These are phyloP conservation scores for Fusarium robinianum DNA, from an alignment of 2,329 filamentous ascomycete species.

Conservation along the genomic window DNA sequence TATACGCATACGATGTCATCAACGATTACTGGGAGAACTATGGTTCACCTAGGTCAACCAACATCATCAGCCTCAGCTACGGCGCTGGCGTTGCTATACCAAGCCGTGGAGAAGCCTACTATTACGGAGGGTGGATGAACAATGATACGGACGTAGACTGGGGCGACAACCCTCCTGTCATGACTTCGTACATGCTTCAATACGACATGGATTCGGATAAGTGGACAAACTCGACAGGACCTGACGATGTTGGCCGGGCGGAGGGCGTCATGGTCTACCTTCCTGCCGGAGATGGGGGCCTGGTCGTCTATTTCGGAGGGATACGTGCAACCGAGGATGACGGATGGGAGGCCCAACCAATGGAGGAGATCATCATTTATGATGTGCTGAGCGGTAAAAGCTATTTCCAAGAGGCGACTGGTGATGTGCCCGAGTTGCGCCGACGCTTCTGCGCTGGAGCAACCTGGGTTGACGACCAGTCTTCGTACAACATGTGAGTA, in stretches of 20 bases:
- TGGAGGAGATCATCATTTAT: conserved; percentile 60
- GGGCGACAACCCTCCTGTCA: conserved; percentile 49
- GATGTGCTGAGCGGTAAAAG: conserved; percentile 62
- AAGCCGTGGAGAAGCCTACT: conserved; percentile 60
- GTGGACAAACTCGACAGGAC: conserved; percentile 59
- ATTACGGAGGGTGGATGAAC: conserved; percentile 66
- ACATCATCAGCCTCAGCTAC: conserved; percentile 55
- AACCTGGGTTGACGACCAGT: conserved; percentile 61
- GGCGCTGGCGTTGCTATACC: conserved; percentile 61
- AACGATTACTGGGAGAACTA: conserved; percentile 60
- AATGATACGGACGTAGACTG: conserved; percentile 57
- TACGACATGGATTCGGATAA: conserved; percentile 59
- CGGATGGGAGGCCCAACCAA: conserved; percentile 49
- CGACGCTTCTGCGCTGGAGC: conserved; percentile 65
- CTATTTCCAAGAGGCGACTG: conserved; percentile 61
- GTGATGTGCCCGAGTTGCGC: conserved; percentile 55
- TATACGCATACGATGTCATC: conserved; percentile 63
- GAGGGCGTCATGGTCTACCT: conserved; percentile 65
- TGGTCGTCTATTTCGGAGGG: conserved; percentile 67
- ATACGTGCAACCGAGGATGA: conserved; percentile 56
- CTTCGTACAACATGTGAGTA: conserved; percentile 67
- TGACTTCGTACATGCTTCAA: conserved; percentile 56
- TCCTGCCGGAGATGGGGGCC: conserved; percentile 61
- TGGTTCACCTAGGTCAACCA: conserved; percentile 41
- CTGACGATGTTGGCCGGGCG: conserved; percentile 57